Conservation (phyloP, 352 stramenopile genomes). For the Phytophthora ohioensis region DNA sequence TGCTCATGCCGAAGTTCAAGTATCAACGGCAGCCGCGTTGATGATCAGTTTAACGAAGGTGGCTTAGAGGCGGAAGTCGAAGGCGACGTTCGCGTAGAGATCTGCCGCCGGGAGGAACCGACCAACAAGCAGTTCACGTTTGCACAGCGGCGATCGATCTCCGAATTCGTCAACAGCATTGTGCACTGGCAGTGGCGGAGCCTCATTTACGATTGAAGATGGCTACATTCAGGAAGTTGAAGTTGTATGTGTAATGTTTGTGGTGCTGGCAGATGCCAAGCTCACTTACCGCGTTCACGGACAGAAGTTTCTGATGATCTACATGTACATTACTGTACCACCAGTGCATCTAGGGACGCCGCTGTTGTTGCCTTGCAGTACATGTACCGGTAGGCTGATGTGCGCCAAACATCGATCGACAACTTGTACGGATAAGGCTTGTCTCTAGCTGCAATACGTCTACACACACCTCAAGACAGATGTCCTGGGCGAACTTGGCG, state of each 20-base stretch:
- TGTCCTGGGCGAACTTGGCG: conserved; percentile 30
- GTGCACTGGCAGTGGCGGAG: conserved; percentile 91
- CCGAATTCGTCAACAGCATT: conserved; percentile 89
- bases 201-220: conserved; percentile 85
- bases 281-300: conserved; percentile 2
- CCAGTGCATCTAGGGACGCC: background rate
- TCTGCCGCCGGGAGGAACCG: conserved; percentile 87
- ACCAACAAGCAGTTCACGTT: conserved; percentile 82
- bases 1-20: conserved; percentile 34
- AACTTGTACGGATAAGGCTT: conserved; percentile 11
- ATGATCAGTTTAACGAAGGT: conserved; percentile 33
- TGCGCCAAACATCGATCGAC: conserved; percentile 12
- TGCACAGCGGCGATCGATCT: conserved; percentile 82
- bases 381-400: too few relatives aligned
- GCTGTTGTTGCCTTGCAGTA: background rate
- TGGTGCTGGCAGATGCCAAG: background rate
- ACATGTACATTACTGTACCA: background rate
- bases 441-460: conserved; percentile 23
- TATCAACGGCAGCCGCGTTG: conserved; percentile 26
- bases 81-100: conserved; percentile 68
- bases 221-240: conserved; percentile 38
- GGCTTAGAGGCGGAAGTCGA: conserved; percentile 43
- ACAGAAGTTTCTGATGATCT: background rate
- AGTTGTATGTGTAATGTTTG: conserved; percentile 35
- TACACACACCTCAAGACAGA: conserved; percentile 35